phyloP scores from a whole-genome alignment of 768 basidiomycete species.

The Rossbeevera mucosa region DNA sequence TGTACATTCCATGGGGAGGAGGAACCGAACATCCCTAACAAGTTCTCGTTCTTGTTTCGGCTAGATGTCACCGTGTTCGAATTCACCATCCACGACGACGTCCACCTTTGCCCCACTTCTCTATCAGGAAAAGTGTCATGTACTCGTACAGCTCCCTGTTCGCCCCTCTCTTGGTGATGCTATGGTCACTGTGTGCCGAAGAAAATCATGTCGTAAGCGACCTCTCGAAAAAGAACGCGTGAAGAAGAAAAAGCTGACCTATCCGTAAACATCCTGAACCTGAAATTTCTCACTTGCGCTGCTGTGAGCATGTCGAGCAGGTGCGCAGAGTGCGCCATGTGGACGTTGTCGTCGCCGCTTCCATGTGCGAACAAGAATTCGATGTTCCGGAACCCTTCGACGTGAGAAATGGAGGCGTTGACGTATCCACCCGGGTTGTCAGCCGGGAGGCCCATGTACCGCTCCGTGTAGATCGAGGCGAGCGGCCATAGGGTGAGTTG shows the following conservation, averaged over 20 bases:
- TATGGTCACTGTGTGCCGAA: constrained; percentile 61
- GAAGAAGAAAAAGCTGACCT: constrained; percentile 49
- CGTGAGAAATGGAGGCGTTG: constrained; percentile 82
- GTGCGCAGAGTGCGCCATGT: constrained; percentile 87
- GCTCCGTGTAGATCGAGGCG: constrained; percentile 97
- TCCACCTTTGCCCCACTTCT: constrained; percentile 91
- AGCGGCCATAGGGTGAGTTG: constrained; percentile 3
- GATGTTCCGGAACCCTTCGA: constrained; percentile 77
- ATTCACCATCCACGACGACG: constrained; percentile 56
- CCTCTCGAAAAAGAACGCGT: neutral
- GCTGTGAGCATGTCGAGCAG: constrained; percentile 90
- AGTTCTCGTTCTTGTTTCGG: neutral
- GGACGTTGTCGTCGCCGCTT: constrained; percentile 95
- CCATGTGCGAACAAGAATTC: constrained; percentile 89
- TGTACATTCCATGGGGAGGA: neutral
- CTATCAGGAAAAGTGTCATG: constrained; percentile 76
- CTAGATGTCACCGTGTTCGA: neutral
- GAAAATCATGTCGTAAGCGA: constrained; percentile 7
- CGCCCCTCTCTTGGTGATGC: constrained; percentile 68
- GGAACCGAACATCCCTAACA: neutral
- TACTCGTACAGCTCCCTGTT: constrained; percentile 83
- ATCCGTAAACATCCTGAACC: constrained; percentile 97
- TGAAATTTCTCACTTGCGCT: constrained; percentile 64
- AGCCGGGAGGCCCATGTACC: constrained; percentile 87
- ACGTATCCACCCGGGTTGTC: constrained; percentile 84